A percentile compares a stretch with the other conserved stretches of the same genome.
Evolutionary conservation across 2,329 filamentous ascomycete genomes (phyloP).

Genomic region (Colletotrichum liriopes): DNA sequence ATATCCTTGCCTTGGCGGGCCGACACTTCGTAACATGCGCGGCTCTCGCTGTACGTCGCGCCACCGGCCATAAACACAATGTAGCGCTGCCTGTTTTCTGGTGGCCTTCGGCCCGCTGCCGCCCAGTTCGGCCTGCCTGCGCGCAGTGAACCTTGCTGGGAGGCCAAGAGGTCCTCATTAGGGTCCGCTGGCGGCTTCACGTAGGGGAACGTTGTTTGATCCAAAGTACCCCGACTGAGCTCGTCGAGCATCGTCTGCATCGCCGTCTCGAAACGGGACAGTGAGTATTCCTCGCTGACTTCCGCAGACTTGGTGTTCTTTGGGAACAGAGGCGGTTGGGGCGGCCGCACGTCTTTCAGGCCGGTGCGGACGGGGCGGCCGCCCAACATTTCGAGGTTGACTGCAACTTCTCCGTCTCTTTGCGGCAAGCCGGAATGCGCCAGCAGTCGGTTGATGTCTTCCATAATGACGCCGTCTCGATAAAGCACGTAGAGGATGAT

Average conservation of each 20-base stretch:
- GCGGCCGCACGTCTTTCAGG: conserved; percentile 83
- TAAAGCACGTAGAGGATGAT: conserved; percentile 90
- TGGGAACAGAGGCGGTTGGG: conserved; percentile 79
- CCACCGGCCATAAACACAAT: conserved; percentile 97
- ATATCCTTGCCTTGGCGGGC: conserved; percentile 82
- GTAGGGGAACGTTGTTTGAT: conserved; percentile 79
- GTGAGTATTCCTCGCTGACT: conserved; percentile 81
- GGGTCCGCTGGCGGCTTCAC: conserved; percentile 78
- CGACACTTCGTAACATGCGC: conserved; percentile 90
- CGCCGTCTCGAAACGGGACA: conserved; percentile 89
- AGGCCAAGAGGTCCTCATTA: conserved; percentile 70
- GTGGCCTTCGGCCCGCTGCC: conserved; percentile 79
- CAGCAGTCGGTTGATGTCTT: conserved; percentile 88
- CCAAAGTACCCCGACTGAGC: conserved; percentile 76
- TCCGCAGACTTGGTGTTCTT: conserved; percentile 71
- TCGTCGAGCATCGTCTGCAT: conserved; percentile 89
- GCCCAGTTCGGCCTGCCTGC: conserved; percentile 97
- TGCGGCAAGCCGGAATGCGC: conserved; percentile 85
- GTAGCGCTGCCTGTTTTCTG: conserved; percentile 89
- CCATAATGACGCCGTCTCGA: conserved; percentile 85
- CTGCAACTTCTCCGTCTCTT: conserved; percentile 80
- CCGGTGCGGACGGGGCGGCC: conserved; percentile 72
- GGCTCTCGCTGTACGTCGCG: conserved; percentile 91
- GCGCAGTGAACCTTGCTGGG: conserved; percentile 82
- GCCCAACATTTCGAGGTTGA: conserved; percentile 87